Base-by-base conservation (phyloP, 192 early-diverging fungal species). In the Backusella mclennaniae region DNA sequence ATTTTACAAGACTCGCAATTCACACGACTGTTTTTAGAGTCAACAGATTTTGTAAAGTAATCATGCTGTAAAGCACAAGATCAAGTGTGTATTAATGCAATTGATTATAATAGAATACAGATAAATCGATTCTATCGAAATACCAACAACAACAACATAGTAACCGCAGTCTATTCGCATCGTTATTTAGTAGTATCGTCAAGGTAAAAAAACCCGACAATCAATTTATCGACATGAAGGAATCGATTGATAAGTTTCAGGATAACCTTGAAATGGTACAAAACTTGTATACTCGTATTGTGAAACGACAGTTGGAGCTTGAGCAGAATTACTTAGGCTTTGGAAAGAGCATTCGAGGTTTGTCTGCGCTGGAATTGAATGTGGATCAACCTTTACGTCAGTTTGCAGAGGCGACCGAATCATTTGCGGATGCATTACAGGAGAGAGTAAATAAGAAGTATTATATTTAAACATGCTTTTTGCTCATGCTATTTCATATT, bases 151-250 rank as follows among this genome's bases (percentile, higher is more conserved):
- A 56, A 12, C 19, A 63, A 8, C 21, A 56, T 8, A 42, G 23
- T 12, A 4, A 4, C n/a, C 14, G 12, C 14, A n/a, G 31, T 19
- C 77, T 99, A 23, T 89, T 94, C 41, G 96, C 97, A 80, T 91
- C 85, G 19, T 79, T 99, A 35, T 71, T 99, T 42, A 97, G 94
- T 75, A 92, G 92, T 9, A 96, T 97, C 75, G 85, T 92, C 70
- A 98, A 95, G 87, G 90, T 97, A 71, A 93, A 92, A 77, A 93
- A 95, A 75, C 93, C 91, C 8, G 96, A 98, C 69, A 91, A 94
- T 72, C 85, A 88, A 72, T 98, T 97, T 85, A 82, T 93, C 17
- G 90, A 93, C 67, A 93, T 96, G 87, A 86, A 90, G 53, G 95
- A 97, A 69, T 86, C 84, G 31, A 80, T 98, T 4, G 92, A 92